Evolutionary conservation across 2,329 filamentous ascomycete species (phyloP).

Genomic region (Fusarium sp.): DNA sequence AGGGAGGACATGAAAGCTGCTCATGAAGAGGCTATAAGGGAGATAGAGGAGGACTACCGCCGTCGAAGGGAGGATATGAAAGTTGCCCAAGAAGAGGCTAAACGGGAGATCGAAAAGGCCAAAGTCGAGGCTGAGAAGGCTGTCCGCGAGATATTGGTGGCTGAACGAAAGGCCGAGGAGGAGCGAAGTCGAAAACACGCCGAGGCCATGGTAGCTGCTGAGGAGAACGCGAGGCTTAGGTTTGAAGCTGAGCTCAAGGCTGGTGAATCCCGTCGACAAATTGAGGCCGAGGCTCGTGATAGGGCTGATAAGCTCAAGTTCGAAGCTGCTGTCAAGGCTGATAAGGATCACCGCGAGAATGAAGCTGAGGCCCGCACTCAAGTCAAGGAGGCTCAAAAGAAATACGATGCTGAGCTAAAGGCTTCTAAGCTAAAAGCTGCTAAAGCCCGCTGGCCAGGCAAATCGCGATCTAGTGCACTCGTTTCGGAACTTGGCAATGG

Average conservation of each 20-base stretch:
- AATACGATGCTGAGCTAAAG: too few relatives aligned
- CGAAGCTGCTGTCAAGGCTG: background rate
- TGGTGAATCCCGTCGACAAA: background rate
- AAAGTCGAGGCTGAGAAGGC: background rate
- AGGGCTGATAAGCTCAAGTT: background rate
- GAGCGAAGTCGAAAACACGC: background rate
- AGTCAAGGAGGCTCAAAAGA: background rate
- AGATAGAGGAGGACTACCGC: background rate
- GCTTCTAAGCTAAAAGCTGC: too few relatives aligned
- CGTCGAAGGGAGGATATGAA: background rate
- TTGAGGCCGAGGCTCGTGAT: background rate
- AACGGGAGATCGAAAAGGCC: background rate
- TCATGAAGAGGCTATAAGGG: too few relatives aligned
- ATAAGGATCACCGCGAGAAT: background rate
- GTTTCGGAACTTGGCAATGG: background rate
- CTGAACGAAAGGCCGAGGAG: background rate
- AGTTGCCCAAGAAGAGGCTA: background rate
- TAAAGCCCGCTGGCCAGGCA: background rate
- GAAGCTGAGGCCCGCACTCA: background rate
- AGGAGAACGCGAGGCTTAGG: background rate
- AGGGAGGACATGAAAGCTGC: background rate
- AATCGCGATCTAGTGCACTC: background rate
- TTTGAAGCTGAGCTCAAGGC: background rate
- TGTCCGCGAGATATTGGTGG: background rate
- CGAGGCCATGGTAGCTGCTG: background rate